These are phyloP conservation scores for Thymus quinquecostatus DNA, from an alignment of 257 asterid species.

Conservation along the genomic window DNA sequence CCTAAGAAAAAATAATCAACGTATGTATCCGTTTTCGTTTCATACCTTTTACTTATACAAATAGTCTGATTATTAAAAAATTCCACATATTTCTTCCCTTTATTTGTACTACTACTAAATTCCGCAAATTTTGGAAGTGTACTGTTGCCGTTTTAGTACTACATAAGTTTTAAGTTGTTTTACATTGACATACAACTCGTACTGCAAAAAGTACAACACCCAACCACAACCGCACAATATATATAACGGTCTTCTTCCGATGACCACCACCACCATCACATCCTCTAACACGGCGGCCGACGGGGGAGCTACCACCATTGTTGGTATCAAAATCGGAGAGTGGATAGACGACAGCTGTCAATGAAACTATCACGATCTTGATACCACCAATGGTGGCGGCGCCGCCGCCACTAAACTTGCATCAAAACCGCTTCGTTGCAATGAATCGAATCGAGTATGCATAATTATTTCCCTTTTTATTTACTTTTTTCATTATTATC, in stretches of 20 bases:
- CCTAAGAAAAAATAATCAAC: no score
- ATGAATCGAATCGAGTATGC: neutral
- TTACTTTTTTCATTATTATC: neutral
- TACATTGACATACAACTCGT: neutral
- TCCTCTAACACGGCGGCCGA: neutral
- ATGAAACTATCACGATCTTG: constrained; percentile 7
- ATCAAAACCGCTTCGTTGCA: neutral
- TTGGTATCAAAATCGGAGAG: constrained; percentile 25
- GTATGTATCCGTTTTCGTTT: no score
- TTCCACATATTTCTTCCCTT: neutral
- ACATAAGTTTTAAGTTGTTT: neutral
- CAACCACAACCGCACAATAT: neutral
- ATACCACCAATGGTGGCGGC: constrained; percentile 40
- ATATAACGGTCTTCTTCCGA: neutral
- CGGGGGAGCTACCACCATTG: constrained; percentile 36
- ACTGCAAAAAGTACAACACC: constrained; percentile 20
- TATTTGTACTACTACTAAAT: neutral
- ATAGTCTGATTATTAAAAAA: no score
- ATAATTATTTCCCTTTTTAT: neutral
- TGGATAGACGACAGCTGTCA: neutral
- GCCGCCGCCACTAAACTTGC: constrained; percentile 2
- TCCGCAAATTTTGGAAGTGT: neutral
- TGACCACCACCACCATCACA: neutral
- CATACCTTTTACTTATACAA: no score
- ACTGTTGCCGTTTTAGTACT: neutral